These are phyloP conservation scores for Conticribra weissflogii DNA, from an alignment of 108 stramenopile species.

Conservation along the genomic window DNA sequence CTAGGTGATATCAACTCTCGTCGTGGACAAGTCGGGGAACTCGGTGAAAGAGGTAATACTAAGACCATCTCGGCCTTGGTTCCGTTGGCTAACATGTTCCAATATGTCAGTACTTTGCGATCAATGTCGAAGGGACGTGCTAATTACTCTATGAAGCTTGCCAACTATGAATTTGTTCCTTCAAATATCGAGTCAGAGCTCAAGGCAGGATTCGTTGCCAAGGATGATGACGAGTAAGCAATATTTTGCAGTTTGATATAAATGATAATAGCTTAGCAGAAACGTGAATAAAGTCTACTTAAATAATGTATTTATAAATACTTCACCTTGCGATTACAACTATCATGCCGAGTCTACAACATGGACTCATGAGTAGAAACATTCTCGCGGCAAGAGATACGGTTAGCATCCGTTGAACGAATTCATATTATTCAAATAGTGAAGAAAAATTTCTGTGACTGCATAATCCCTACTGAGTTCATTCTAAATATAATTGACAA, in stretches of 20 bases:
- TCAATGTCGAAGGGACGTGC: conserved; percentile 97
- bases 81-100: conserved; percentile 98
- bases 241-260: conserved; percentile 1
- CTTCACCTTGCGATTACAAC: too few species aligned
- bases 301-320: neutral
- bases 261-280: neutral
- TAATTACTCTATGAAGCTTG: conserved; percentile 97
- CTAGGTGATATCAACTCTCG: conserved; percentile 97
- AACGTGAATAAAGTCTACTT: neutral
- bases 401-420: too few species aligned
- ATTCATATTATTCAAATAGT: too few species aligned
- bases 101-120: conserved; percentile 95
- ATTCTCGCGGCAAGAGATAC: too few species aligned
- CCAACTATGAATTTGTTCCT: conserved; percentile 96
- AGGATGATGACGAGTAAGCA: conserved; percentile 66
- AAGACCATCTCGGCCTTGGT: conserved; percentile 94
- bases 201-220: conserved; percentile 83
- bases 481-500: too few species aligned
- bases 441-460: too few species aligned
- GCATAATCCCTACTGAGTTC: too few species aligned
- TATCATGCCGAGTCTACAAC: too few species aligned
- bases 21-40: conserved; percentile 93
- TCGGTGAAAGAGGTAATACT: conserved; percentile 94
- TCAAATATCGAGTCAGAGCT: conserved; percentile 89
- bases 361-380: too few species aligned